These are phyloP conservation scores for Leptosphaerulina australis DNA, from an alignment of 2,329 filamentous ascomycete genomes.

Conservation along the genomic window DNA sequence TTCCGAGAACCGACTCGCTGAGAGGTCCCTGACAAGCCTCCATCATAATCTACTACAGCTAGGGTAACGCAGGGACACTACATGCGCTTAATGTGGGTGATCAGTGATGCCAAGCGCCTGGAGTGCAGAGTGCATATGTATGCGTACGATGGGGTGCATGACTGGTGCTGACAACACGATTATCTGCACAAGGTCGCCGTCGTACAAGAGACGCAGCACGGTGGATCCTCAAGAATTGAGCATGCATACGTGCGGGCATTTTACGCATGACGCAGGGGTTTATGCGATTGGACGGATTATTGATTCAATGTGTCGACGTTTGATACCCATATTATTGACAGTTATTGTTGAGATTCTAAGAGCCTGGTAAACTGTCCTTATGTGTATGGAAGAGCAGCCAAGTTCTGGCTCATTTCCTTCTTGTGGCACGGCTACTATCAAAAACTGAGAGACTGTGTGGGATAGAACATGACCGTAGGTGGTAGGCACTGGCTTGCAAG, in stretches of 20 bases:
- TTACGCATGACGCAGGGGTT: constrained; percentile 9
- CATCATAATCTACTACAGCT: background rate
- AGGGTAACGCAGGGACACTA: constrained; percentile 12
- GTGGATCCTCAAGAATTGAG: constrained; percentile 5
- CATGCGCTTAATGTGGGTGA: constrained; percentile 19
- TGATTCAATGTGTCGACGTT: constrained; percentile 11
- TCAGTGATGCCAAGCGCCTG: constrained; percentile 23
- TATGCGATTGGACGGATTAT: constrained; percentile 12
- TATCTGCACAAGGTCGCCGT: constrained; percentile 11
- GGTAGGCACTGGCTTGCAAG: constrained; percentile 13
- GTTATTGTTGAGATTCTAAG: background rate
- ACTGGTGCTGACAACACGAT: constrained; percentile 2
- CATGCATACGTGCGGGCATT: constrained; percentile 11
- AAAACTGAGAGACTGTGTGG: constrained; percentile 15
- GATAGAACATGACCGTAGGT: constrained; percentile 19
- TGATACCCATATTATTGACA: background rate
- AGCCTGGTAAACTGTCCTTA: background rate
- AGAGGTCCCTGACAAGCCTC: background rate
- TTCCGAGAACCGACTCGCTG: background rate
- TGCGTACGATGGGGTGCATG: constrained; percentile 14
- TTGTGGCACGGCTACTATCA: constrained; percentile 4
- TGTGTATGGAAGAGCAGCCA: constrained; percentile 2
- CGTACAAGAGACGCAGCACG: constrained; percentile 8
- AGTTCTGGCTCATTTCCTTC: background rate
- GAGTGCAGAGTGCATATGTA: constrained; percentile 20